These are phyloP conservation scores for Tuber melanosporum DNA, from an alignment of 495 filamentous ascomycete species.

Conservation along the genomic window DNA sequence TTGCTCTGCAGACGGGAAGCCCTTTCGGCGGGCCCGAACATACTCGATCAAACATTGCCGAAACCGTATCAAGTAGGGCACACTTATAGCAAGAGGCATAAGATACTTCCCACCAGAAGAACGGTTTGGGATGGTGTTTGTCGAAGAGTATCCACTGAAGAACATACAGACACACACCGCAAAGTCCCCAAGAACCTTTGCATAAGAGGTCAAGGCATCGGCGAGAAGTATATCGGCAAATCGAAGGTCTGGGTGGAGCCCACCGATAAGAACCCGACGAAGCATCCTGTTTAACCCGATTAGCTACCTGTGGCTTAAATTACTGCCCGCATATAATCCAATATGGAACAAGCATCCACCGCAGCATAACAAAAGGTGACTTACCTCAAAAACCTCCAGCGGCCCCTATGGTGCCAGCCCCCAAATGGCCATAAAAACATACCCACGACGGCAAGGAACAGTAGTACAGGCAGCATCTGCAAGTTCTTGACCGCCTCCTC, in stretches of 20 bases:
- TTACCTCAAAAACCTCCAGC: conserved; percentile 60
- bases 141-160: conserved; percentile 63
- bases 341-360: conserved; percentile 59
- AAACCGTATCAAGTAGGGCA: conserved; percentile 78
- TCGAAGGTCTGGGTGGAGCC: conserved; percentile 37
- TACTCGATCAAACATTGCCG: conserved; percentile 91
- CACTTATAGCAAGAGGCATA: conserved; percentile 71
- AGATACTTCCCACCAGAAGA: conserved; percentile 66
- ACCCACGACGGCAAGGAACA: conserved; percentile 62
- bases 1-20: conserved; percentile 45
- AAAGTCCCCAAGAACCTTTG: conserved; percentile 84
- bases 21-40: conserved; percentile 56
- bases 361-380: conserved; percentile 52
- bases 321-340: conserved; percentile 60
- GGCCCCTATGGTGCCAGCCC: conserved; percentile 62
- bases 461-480: conserved; percentile 74
- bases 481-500: conserved; percentile 60
- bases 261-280: conserved; percentile 37
- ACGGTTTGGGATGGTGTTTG: conserved; percentile 65
- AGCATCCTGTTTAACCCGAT: conserved; percentile 26
- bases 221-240: conserved; percentile 94
- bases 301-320: conserved; percentile 18
- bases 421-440: conserved; percentile 69
- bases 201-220: conserved; percentile 89
- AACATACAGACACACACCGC: conserved; percentile 89